Conservation (phyloP, 768 basidiomycete genomes). For the Amanita rubescens region DNA sequence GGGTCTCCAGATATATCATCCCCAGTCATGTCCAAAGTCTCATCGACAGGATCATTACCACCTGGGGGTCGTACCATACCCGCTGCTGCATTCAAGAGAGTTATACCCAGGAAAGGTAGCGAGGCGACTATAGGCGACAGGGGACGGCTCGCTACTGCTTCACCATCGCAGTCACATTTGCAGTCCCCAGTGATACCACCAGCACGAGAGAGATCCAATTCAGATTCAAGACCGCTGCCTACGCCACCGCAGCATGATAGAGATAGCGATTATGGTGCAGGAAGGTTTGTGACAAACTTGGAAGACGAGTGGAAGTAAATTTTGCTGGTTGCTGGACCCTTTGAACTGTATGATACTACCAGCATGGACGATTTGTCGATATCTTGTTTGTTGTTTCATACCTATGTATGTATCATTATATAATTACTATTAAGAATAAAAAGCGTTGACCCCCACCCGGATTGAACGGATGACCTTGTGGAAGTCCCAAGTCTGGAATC, state of each 20-base stretch:
- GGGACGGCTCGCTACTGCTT: background rate
- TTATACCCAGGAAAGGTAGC: slow-evolving; percentile 18
- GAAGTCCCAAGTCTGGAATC: slow-evolving; percentile 22
- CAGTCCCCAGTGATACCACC: background rate
- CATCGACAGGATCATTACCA: slow-evolving; percentile 17
- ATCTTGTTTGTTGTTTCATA: no score
- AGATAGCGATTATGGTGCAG: background rate
- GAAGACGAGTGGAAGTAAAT: slow-evolving; percentile 17
- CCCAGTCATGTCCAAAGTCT: slow-evolving; percentile 25
- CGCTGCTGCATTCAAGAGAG: slow-evolving; percentile 67
- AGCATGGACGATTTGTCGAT: no score
- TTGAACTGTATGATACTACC: no score
- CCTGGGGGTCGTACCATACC: slow-evolving; percentile 55
- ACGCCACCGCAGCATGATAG: background rate
- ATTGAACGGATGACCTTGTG: slow-evolving; percentile 37
- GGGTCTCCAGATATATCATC: background rate
- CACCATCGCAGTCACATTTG: background rate
- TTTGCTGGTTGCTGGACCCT: no score
- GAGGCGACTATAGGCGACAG: background rate
- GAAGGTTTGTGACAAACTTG: slow-evolving; percentile 39
- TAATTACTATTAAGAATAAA: background rate
- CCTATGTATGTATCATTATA: background rate
- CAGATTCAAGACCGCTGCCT: slow-evolving; percentile 4
- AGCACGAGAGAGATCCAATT: background rate
- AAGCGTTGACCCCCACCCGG: slow-evolving; percentile 26